A percentile compares a stretch with the other conserved stretches of the same genome.
Conservation (phyloP, 2,329 filamentous ascomycete species). For the Nemania sp. region DNA sequence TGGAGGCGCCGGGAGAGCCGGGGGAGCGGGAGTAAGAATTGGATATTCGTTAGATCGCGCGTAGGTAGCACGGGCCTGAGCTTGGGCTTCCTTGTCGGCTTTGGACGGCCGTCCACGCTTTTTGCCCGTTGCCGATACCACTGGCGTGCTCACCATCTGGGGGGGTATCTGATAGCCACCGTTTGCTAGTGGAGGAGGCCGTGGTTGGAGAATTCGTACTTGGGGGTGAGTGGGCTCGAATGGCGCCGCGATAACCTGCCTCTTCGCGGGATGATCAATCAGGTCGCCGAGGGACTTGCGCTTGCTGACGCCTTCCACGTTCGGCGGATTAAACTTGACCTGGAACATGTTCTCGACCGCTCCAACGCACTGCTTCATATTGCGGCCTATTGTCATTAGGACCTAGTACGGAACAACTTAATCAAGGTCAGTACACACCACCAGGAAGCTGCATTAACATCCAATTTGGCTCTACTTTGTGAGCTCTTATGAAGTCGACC, state of each 20-base stretch:
- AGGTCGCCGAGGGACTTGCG: conserved; percentile 44
- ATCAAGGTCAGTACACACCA: conserved; percentile 42
- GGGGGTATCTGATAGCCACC: conserved; percentile 30
- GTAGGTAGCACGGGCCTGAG: conserved; percentile 39
- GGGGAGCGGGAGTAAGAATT: conserved; percentile 39
- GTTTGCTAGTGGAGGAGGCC: conserved; percentile 36
- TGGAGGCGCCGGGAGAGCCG: conserved; percentile 35
- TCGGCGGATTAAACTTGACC: conserved; percentile 39
- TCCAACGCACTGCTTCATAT: conserved; percentile 50
- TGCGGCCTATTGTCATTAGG: conserved; percentile 47
- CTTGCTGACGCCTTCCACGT: conserved; percentile 37
- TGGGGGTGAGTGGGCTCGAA: conserved; percentile 34
- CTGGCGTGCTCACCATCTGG: conserved; percentile 28
- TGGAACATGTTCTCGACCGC: conserved; percentile 46
- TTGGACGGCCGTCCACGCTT: conserved; percentile 53
- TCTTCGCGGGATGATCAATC: conserved; percentile 41
- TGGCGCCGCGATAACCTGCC: conserved; percentile 37
- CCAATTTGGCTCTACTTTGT: conserved; percentile 50
- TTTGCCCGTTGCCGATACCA: conserved; percentile 38
- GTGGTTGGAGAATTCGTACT: conserved; percentile 39
- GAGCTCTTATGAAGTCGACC: conserved; percentile 50
- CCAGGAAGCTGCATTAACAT: conserved; percentile 52
- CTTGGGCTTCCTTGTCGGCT: conserved; percentile 47
- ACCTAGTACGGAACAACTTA: conserved; percentile 19
- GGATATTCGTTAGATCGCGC: conserved; percentile 37